Base-by-base conservation (phyloP, 2,329 filamentous ascomycete genomes). In the Monosporascus sp. region DNA sequence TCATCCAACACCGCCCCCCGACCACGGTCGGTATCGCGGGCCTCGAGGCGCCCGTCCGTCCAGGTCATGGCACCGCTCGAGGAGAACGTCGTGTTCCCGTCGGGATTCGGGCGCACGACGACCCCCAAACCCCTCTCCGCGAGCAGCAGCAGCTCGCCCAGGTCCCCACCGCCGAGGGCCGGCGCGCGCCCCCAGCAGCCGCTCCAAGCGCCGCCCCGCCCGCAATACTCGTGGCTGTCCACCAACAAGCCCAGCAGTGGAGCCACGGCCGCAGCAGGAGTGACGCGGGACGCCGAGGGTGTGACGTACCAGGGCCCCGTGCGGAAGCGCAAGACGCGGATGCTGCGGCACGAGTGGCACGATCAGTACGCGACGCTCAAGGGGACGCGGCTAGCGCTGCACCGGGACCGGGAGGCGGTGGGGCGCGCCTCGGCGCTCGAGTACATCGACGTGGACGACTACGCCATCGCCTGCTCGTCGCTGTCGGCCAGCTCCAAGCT, bases 271-370 rank as follows among this genome's bases (percentile, higher is more conserved):
- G 38, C 57, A 51, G 59, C 64, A 50, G 58, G 67, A 53, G 61
- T 65, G 61, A 60, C 68, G 62, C 68, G 69, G 22, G 69, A 71
- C 54, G 65, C 69, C 49, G 74, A 78, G 50, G 82, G 83, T 53
- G 72, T 87, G 57, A 82, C 83, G 36, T 89, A 92, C 70, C 83
- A 89, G 49, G 94, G 94, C 1, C 91, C 86, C 71, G 96, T 99
- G 85, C 92, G 90, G 78, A 96, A 96, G 78, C 89, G 93, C 67
- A 90, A 90, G 75, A 95, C 88, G 36, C 86, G 85, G 65, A 85
- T 96, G 77, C 82, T 96, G 56, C 89, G 90, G 44, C 89, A 96
- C 70, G 92, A 97, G 74, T 97, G 92, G 92, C 85, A 91, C 65
- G 89, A 95, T 68, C 87, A 90, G 62, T 94, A 93, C 75, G 95